Evolutionary conservation across 2,329 filamentous ascomycete species (phyloP).

Genomic region (Microdochium nivale): DNA sequence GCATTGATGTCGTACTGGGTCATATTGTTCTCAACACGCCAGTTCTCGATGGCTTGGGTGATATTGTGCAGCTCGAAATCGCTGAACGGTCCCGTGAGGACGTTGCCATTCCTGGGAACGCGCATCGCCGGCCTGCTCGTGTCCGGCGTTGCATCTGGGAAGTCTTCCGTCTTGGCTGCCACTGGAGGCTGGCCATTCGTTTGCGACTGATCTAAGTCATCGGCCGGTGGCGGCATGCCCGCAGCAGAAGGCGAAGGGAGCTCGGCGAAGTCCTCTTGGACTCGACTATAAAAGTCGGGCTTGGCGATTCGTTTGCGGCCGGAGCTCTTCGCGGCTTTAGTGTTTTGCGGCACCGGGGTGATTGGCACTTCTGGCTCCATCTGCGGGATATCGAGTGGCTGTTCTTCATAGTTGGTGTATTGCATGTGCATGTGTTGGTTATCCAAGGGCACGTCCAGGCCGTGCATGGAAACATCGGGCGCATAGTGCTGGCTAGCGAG

Average conservation of each 20-base stretch:
- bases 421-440: background rate
- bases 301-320: background rate
- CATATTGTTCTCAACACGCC: slow-evolving; percentile 31
- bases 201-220: background rate
- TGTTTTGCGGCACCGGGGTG: background rate
- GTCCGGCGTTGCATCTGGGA: background rate
- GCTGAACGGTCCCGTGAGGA: slow-evolving; percentile 29
- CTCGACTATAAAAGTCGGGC: background rate
- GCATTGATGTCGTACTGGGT: slow-evolving; percentile 38
- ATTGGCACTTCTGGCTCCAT: background rate
- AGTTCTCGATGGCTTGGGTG: slow-evolving; percentile 31
- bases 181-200: background rate
- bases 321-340: background rate
- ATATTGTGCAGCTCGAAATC: slow-evolving; percentile 33
- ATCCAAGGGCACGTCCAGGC: background rate
- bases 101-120: background rate
- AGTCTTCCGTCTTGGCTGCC: background rate
- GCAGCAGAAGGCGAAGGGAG: background rate
- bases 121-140: background rate
- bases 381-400: background rate
- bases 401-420: background rate
- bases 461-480: background rate
- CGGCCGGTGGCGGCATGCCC: background rate
- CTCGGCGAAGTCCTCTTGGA: background rate
- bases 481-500: background rate